Evolutionary conservation across 495 filamentous ascomycete genomes (phyloP).

Genomic region (Rusavskia elegans): DNA sequence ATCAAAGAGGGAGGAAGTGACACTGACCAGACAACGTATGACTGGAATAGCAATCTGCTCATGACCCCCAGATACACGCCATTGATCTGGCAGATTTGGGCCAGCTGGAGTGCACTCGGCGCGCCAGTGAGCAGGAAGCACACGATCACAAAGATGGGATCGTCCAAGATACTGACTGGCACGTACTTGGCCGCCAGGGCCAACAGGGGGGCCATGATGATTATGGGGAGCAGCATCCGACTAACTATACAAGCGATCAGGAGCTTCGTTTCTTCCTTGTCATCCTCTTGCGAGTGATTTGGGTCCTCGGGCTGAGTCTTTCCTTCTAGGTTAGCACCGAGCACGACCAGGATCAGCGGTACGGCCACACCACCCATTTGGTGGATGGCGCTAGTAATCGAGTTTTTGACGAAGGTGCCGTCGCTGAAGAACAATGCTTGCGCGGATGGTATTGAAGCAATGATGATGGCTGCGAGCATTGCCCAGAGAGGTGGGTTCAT

Average conservation of each 20-base stretch:
- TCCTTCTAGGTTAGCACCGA: conserved; percentile 77
- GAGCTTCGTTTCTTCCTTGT: conserved; percentile 58
- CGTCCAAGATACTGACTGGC: conserved; percentile 85
- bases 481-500: conserved; percentile 99
- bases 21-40: conserved; percentile 85
- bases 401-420: conserved; percentile 84
- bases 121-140: conserved; percentile 93
- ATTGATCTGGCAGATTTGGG: conserved; percentile 98
- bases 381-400: conserved; percentile 70
- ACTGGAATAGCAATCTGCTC: conserved; percentile 87
- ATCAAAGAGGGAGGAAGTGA: not conserved
- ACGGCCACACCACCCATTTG: conserved; percentile 86
- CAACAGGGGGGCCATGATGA: conserved; percentile 87
- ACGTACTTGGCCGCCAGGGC: conserved; percentile 85
- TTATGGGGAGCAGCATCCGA: conserved; percentile 80
- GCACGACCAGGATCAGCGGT: conserved; percentile 87
- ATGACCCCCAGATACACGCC: conserved; percentile 87
- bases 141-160: conserved; percentile 95
- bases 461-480: conserved; percentile 75
- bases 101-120: conserved; percentile 84
- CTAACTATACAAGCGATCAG: conserved; percentile 73
- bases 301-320: conserved; percentile 50
- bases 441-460: conserved; percentile 76
- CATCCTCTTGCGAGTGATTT: conserved; percentile 40
- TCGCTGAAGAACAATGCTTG: conserved; percentile 77